Percentiles rank a stretch among this genome's conserved stretches.
These are phyloP conservation scores for Asterophora parasitica DNA, from an alignment of 768 basidiomycete genomes.

Conservation along the genomic window DNA sequence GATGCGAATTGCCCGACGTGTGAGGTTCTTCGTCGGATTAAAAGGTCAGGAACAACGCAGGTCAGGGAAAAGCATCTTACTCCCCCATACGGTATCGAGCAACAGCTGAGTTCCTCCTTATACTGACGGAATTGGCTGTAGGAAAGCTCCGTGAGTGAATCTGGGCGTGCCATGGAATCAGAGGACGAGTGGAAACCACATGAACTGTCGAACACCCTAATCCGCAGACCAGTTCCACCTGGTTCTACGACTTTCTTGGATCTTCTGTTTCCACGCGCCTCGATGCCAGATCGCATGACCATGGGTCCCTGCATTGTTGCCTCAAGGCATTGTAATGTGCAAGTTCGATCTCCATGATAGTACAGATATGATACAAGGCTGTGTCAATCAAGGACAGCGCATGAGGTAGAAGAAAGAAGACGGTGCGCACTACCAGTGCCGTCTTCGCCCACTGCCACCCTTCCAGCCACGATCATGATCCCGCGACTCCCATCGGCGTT, in stretches of 20 bases:
- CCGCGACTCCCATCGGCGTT: slow-evolving; percentile 28
- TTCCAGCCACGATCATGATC: slow-evolving; percentile 16
- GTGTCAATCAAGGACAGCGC: neutral
- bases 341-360: neutral
- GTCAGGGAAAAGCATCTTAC: neutral
- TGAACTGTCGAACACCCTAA: neutral
- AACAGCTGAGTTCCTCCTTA: neutral
- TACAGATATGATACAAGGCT: slow-evolving; percentile 2
- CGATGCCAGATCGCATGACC: slow-evolving; percentile 2
- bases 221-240: too few species aligned
- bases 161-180: too few species aligned
- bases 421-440: slow-evolving; percentile 11
- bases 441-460: slow-evolving; percentile 11
- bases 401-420: neutral
- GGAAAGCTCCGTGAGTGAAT: neutral
- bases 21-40: neutral
- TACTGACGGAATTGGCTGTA: neutral
- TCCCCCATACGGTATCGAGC: slow-evolving; percentile 10
- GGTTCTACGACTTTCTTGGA: too few species aligned
- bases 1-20: neutral
- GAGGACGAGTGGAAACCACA: neutral
- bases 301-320: neutral
- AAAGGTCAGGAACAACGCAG: neutral
- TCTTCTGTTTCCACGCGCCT: slow-evolving; percentile 1
- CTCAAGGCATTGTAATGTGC: neutral